Base-by-base conservation (phyloP, 352 stramenopile species). In the Phytophthora hibernalis region DNA sequence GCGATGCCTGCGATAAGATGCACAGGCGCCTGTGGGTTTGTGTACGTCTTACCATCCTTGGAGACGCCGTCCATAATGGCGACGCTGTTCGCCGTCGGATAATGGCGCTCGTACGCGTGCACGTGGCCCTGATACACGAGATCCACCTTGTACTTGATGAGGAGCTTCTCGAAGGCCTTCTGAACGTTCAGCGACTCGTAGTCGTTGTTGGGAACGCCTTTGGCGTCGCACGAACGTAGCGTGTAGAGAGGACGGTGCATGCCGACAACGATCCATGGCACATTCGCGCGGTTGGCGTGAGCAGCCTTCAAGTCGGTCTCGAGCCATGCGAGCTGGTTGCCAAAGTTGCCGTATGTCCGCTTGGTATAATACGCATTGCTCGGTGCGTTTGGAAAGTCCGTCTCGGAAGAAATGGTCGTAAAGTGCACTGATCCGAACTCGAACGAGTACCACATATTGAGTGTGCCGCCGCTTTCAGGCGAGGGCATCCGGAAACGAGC, bases 321-420 rank as follows among this genome's bases (percentile, higher is more conserved):
- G 1, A 88, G 67, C 79, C 79, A 88, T 26, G 67, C 37, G 9
- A 88, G 40, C 33, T 88, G 76, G 58, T 77, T 54, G 16, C 72
- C 72, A 20, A 80, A 80, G 43, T 66, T 64, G 15, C 72, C 72
- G 52, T 77, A 77, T 16, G 64, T 72, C 11, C 60, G 66, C 9
- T 69, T 70, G 24, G 57, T 69, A 26, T 60, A 53, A 52, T 80
- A 80, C 20, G 69, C 63, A 43, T 83, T 83, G 52, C 24, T 77
- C 7, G 76, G 76, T 5, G 72, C 69, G 47, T 71, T 57, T 4
- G 52, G 50, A 45, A 69, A 85, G 54, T 85, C 77, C 15, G 79
- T 95, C 65, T 97, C 89, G 49, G 82, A 90, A 49, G 83, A 87
- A 8, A 96, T 72, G 21, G 81, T 74, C n/a, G 85, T 86, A 45